A percentile compares a stretch with the other conserved stretches of the same genome.
phyloP scores from a whole-genome alignment of 139 green algal genomes.

The Medakamo hakoo region DNA sequence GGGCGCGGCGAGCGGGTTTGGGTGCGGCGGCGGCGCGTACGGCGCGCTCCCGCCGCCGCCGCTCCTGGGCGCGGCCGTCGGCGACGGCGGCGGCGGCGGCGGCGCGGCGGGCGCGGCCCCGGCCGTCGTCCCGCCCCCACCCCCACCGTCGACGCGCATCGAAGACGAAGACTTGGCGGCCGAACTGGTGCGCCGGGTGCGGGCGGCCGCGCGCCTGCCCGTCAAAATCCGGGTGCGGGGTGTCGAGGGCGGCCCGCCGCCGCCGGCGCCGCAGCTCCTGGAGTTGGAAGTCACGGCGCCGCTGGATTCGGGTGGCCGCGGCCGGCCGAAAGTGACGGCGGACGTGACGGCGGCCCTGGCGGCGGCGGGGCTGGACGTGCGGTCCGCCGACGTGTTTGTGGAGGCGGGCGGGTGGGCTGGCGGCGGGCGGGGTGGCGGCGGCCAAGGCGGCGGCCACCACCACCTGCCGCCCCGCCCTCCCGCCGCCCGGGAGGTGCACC shows the following conservation, averaged over 20 bases:
- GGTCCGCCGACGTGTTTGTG: slow-evolving; percentile 20
- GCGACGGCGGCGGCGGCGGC: too few species aligned
- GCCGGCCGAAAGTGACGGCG: slow-evolving; percentile 46
- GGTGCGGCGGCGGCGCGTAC: too few species aligned
- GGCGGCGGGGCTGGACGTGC: slow-evolving; percentile 17
- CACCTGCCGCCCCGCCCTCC: too few species aligned
- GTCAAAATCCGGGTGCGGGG: slow-evolving; percentile 28
- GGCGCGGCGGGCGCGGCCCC: too few species aligned
- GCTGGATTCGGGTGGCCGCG: slow-evolving; percentile 41
- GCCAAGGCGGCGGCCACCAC: neutral
- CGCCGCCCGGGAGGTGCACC: neutral
- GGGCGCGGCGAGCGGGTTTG: slow-evolving; percentile 8
- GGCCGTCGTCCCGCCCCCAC: too few species aligned
- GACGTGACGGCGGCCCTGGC: slow-evolving; percentile 48
- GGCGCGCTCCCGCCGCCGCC: too few species aligned
- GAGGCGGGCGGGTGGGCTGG: neutral
- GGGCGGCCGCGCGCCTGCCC: slow-evolving; percentile 21
- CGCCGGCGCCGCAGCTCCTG: slow-evolving; percentile 26
- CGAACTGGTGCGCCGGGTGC: slow-evolving; percentile 19
- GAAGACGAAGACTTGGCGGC: slow-evolving; percentile 13
- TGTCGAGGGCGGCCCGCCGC: slow-evolving; percentile 4
- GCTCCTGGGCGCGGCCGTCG: too few species aligned
- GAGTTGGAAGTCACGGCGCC: slow-evolving; percentile 35
- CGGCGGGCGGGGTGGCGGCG: too few species aligned
- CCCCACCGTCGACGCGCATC: too few species aligned